Percentiles rank a stretch among this genome's conserved stretches.
Conservation (phyloP, 2,329 filamentous ascomycete genomes). For the Pseudopyricularia cyperi region DNA sequence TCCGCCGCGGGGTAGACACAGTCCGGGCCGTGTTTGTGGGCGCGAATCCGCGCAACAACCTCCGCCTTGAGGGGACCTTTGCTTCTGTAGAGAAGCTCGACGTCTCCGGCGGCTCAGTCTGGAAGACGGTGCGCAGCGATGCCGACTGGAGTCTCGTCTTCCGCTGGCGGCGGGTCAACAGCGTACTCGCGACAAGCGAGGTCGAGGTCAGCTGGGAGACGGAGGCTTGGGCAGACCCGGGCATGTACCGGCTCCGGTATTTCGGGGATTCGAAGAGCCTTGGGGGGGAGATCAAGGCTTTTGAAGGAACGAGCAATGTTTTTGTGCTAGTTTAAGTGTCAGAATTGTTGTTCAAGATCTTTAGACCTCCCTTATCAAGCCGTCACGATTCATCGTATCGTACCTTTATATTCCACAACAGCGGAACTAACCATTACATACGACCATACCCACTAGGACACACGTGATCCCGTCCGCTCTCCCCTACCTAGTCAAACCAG, state of each 20-base stretch:
- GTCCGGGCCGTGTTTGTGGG: constrained; percentile 64
- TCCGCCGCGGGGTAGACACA: constrained; percentile 40
- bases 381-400: background rate
- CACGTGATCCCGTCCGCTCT: too few species aligned
- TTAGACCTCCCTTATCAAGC: background rate
- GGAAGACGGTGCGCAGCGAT: constrained; percentile 60
- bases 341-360: background rate
- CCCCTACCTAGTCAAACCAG: too few species aligned
- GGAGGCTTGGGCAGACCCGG: constrained; percentile 41
- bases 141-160: constrained; percentile 75
- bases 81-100: constrained; percentile 54
- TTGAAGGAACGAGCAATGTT: constrained; percentile 52
- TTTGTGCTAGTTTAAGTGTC: constrained; percentile 21
- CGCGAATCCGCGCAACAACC: constrained; percentile 82
- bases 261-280: constrained; percentile 69
- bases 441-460: too few species aligned
- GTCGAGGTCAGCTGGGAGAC: constrained; percentile 74
- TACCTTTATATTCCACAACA: too few species aligned
- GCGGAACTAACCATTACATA: too few species aligned
- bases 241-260: constrained; percentile 69
- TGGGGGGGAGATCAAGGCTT: constrained; percentile 46
- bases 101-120: constrained; percentile 23
- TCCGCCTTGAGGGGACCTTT: constrained; percentile 66
- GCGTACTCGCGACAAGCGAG: constrained; percentile 60
- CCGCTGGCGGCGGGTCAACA: constrained; percentile 62